A percentile compares a stretch with the other conserved stretches of the same genome.
Conservation (phyloP, 169 alveolate genomes). For the Toxoplasma gondii region DNA sequence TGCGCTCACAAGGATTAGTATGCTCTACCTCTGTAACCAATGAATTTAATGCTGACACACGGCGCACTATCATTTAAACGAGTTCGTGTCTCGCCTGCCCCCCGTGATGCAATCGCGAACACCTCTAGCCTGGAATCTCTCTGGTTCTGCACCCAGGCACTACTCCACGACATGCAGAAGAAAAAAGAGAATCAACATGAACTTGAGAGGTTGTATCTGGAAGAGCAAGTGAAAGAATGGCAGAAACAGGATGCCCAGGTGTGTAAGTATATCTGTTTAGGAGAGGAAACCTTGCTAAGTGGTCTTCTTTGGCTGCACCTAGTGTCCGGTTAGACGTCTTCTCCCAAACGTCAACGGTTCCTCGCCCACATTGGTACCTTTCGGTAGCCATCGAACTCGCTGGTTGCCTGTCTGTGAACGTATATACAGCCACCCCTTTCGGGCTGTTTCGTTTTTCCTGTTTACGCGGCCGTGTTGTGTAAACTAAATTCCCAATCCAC, state of each 20-base stretch:
- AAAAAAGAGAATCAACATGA: background rate
- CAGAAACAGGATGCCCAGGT: background rate
- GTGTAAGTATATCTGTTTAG: background rate
- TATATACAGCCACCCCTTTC: background rate
- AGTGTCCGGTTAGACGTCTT: background rate
- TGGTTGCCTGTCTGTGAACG: background rate
- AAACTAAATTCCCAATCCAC: background rate
- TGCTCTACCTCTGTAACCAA: background rate
- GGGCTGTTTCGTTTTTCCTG: background rate
- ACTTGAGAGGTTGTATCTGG: background rate
- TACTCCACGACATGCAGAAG: constrained; percentile 18
- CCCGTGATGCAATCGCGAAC: no score
- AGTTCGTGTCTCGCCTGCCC: no score
- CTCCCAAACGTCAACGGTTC: background rate
- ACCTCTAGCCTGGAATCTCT: no score
- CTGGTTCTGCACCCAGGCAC: background rate
- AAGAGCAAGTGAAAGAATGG: constrained; percentile 35
- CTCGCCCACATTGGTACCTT: background rate
- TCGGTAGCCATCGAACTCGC: background rate
- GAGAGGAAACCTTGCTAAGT: background rate
- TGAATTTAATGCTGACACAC: no score
- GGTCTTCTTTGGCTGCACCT: no score
- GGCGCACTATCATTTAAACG: background rate
- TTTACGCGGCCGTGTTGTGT: background rate
- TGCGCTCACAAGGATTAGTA: background rate